Percentiles rank a stretch among this genome's conserved stretches.
phyloP scores from a whole-genome alignment of 805 yeast species.

The Wickerhamiella sorbophila region DNA sequence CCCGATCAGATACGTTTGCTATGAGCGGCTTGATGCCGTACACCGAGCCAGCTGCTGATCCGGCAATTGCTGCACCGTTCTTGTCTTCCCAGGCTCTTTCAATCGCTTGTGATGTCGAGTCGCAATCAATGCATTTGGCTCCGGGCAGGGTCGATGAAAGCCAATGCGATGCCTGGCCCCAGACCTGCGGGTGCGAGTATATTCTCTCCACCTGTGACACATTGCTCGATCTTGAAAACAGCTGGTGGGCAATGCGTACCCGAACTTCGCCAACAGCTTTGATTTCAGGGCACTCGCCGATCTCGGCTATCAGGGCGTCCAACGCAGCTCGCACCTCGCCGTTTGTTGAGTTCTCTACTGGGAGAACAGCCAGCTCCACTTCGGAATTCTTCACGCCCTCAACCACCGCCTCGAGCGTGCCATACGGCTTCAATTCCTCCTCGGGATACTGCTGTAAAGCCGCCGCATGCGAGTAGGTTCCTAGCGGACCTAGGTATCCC shows the following conservation, averaged over 20 bases:
- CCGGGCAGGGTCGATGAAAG: conserved; percentile 25
- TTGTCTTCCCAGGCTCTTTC: conserved; percentile 36
- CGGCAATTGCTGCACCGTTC: conserved; percentile 56
- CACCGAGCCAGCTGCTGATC: conserved; percentile 48
- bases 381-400: conserved; percentile 31
- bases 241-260: conserved; percentile 69
- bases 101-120: conserved; percentile 80
- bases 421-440: conserved; percentile 14
- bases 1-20: conserved; percentile 52
- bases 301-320: conserved; percentile 53
- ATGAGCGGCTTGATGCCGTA: conserved; percentile 42
- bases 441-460: conserved; percentile 12
- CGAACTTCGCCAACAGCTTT: conserved; percentile 61
- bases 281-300: conserved; percentile 24
- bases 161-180: conserved; percentile 79
- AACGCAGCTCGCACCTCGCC: conserved; percentile 84
- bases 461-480: conserved; percentile 86
- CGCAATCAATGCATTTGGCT: conserved; percentile 44
- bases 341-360: conserved; percentile 87
- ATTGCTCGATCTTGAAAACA: conserved; percentile 35
- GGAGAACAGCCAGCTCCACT: conserved; percentile 66
- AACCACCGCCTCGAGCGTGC: conserved; percentile 43
- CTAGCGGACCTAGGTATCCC: conserved; percentile 77
- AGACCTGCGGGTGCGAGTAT: conserved; percentile 93
- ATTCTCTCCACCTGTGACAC: conserved; percentile 34